Conservation (phyloP, 306 rosid genomes). For the Amphicarpaea edgeworthii region DNA sequence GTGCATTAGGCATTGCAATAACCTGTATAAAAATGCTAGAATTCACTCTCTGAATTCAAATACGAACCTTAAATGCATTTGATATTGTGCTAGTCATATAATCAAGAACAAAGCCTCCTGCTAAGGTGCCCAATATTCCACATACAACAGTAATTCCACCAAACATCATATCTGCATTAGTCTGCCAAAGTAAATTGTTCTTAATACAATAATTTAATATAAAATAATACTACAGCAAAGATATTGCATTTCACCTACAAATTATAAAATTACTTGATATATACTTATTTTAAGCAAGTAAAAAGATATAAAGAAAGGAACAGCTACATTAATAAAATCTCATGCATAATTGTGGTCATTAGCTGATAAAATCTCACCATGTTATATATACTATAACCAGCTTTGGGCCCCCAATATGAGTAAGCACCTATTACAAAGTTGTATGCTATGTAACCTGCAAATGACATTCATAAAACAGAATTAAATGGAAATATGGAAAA, state of each 20-base stretch:
- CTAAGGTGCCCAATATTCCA: constrained; percentile 88
- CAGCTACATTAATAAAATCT: constrained; percentile 26
- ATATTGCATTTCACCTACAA: constrained; percentile 26
- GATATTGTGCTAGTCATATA: constrained; percentile 63
- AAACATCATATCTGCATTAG: constrained; percentile 82
- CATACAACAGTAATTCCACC: constrained; percentile 86
- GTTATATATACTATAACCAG: constrained; percentile 83
- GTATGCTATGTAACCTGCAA: constrained; percentile 83
- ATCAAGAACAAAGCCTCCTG: constrained; percentile 84
- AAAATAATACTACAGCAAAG: constrained; percentile 26
- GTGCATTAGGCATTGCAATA: no score
- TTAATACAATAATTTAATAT: constrained; percentile 29
- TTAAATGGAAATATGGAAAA: constrained; percentile 16
- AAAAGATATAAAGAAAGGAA: constrained; percentile 4
- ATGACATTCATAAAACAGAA: constrained; percentile 30
- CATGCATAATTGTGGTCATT: not conserved
- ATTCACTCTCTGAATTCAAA: constrained; percentile 24
- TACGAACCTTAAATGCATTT: constrained; percentile 92
- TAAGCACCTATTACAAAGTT: constrained; percentile 91
- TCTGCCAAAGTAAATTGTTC: constrained; percentile 60
- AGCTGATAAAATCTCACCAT: constrained; percentile 65
- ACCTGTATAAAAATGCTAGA: no score
- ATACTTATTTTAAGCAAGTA: constrained; percentile 18
- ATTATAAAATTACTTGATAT: constrained; percentile 13
- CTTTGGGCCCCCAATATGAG: constrained; percentile 98